phyloP scores from a whole-genome alignment of 164 flowering plant genomes.

The Kalanchoe fedtschenkoi region DNA sequence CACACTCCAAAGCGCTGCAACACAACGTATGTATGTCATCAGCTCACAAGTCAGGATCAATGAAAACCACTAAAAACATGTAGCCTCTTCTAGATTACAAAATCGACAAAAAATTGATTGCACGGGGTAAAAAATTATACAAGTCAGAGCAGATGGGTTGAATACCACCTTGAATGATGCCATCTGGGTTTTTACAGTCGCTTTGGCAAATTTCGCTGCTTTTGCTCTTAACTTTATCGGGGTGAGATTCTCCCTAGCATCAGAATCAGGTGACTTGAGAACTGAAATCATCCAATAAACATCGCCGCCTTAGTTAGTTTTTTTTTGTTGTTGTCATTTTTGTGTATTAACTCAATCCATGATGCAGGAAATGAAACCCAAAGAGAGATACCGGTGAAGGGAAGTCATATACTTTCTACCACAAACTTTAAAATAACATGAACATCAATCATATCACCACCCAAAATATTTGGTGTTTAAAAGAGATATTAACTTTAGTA shows the following conservation, averaged over 20 bases:
- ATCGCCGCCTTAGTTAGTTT: neutral
- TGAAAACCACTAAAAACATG: neutral
- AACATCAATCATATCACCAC: neutral
- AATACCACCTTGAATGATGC: constrained; percentile 73
- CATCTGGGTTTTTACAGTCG: constrained; percentile 81
- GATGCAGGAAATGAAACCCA: neutral
- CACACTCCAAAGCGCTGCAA: constrained; percentile 93
- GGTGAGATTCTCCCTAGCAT: constrained; percentile 78
- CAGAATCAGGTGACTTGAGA: constrained; percentile 83
- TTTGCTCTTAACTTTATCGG: constrained; percentile 80
- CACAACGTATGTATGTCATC: constrained; percentile 8
- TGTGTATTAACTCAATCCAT: neutral
- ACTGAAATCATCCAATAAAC: constrained; percentile 34
- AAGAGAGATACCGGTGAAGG: neutral
- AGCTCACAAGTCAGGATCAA: neutral
- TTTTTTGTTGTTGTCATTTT: neutral
- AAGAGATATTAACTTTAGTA: neutral
- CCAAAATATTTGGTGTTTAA: neutral
- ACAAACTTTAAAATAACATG: neutral
- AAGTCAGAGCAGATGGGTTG: constrained; percentile 6
- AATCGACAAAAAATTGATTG: neutral
- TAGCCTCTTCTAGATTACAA: neutral
- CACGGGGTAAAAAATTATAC: neutral
- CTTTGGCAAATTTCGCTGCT: constrained; percentile 91
- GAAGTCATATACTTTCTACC: neutral